Base-by-base conservation (phyloP, 164 flowering plant species). In the Santalum album region DNA sequence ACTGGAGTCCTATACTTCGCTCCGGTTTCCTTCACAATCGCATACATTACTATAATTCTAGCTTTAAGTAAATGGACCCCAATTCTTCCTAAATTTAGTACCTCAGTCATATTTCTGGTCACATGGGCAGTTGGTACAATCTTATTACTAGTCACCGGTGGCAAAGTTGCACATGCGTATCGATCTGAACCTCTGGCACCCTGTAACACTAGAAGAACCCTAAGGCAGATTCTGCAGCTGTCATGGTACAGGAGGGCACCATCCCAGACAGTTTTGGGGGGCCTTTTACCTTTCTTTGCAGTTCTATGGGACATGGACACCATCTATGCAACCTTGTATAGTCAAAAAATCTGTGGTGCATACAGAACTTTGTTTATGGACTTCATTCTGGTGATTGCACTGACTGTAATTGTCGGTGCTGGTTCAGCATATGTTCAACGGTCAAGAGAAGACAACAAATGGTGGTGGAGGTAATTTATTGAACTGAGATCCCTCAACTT, bases 251-350 rank as follows among this genome's bases (percentile, higher is more conserved):
- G 5, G 45, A 42, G 45, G 45, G n/a, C 45, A 3, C 21, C 21
- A 17, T 6, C 21, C 21, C 45, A 42, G 21, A 42, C n/a, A 7
- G 7, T 42, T 18, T 12, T 42, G 7, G 45, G 45, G 45, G 45
- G 45, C 4, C 6, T 42, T 18, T 7, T 18, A 17, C 45, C 45
- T 17, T 36, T 9, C 38, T n/a, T 12, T 38, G 7, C 15, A 17
- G n/a, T 36, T 34, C 25, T 19, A 20, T 12, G 7, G 14, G 15
- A 12, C 3, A 57, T 57, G 53, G 61, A 57, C 38, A 36, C 17
- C 10, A 34, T 57, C 25, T 57, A 48, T 39, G 54, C 61, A 23
- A 57, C 54, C 46, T 7, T 57, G 20, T 57, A 54, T 53, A 25
- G 21, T 12, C 21, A 17, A 6, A 42, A 42, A 42, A 18, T 17